Percentiles rank a stretch among this genome's conserved stretches.
These are phyloP conservation scores for Dunaliella sp. DNA, from an alignment of 139 green algal genomes.

Conservation along the genomic window DNA sequence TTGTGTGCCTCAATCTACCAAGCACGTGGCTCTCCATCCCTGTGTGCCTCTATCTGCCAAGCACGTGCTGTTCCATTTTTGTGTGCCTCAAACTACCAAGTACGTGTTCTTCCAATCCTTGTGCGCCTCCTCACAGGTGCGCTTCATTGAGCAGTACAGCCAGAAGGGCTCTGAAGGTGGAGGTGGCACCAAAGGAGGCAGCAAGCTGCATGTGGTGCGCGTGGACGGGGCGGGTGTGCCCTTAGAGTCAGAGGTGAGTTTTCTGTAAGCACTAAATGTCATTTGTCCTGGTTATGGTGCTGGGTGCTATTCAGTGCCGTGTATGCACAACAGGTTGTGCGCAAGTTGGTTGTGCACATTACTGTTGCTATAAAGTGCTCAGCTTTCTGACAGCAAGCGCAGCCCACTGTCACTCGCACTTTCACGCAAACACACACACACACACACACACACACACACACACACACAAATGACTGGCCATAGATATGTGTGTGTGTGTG, in stretches of 20 bases:
- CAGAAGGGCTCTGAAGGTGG: background rate
- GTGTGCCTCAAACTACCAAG: too few relatives aligned
- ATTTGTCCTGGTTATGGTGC: background rate
- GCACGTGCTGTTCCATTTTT: too few relatives aligned
- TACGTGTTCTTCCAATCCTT: too few relatives aligned
- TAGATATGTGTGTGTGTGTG: too few relatives aligned
- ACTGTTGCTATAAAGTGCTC: background rate
- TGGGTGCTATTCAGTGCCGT: background rate
- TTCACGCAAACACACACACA: too few relatives aligned
- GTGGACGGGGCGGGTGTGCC: constrained; percentile 22
- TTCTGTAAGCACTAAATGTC: background rate
- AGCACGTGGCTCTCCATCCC: too few relatives aligned
- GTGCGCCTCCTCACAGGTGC: background rate
- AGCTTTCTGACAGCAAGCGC: background rate
- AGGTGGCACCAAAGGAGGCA: background rate
- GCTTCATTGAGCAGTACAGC: constrained; percentile 1
- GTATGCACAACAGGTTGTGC: background rate
- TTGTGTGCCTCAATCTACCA: too few relatives aligned
- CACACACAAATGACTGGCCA: too few relatives aligned
- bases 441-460: too few relatives aligned
- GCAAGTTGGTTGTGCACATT: background rate
- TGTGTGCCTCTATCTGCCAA: too few relatives aligned
- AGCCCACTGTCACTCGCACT: background rate
- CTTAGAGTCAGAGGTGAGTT: background rate
- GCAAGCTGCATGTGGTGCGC: constrained; percentile 15